Conservation (phyloP, 75 land plant genomes). For the Chamaecyparis obtusa region DNA sequence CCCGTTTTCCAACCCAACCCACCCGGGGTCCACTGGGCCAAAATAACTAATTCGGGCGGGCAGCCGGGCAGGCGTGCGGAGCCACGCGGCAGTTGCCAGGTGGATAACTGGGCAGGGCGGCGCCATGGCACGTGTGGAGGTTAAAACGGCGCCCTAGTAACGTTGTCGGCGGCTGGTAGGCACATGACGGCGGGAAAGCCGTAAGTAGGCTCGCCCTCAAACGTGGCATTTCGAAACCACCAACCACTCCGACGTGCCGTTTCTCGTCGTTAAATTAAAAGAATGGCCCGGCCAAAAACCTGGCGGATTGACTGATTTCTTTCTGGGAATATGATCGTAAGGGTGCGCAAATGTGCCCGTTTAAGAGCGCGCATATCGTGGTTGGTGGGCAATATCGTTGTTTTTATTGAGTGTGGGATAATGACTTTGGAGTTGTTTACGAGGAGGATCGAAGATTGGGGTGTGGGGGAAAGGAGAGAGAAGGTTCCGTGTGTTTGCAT, state of each 20-base stretch:
- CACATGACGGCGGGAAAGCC: neutral
- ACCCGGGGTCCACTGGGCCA: neutral
- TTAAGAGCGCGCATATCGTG: neutral
- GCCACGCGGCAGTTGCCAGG: neutral
- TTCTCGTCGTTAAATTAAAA: neutral
- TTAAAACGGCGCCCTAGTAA: neutral
- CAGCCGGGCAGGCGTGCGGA: neutral
- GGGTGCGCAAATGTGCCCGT: neutral
- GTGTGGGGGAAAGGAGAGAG: neutral
- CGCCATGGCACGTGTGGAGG: neutral
- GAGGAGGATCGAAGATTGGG: neutral
- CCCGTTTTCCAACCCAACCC: neutral
- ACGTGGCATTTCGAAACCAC: neutral
- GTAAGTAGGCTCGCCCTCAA: neutral
- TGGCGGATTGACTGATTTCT: neutral
- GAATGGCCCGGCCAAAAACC: neutral
- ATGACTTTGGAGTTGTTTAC: neutral
- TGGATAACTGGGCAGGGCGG: neutral
- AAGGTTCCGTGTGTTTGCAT: neutral
- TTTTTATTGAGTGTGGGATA: neutral
- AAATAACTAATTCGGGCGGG: neutral
- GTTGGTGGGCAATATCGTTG: neutral
- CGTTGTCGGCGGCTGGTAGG: neutral
- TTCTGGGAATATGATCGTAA: neutral
- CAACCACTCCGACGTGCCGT: neutral